Base-by-base conservation (phyloP, 192 early-diverging fungal species). In the Anaeromyces robustus region DNA sequence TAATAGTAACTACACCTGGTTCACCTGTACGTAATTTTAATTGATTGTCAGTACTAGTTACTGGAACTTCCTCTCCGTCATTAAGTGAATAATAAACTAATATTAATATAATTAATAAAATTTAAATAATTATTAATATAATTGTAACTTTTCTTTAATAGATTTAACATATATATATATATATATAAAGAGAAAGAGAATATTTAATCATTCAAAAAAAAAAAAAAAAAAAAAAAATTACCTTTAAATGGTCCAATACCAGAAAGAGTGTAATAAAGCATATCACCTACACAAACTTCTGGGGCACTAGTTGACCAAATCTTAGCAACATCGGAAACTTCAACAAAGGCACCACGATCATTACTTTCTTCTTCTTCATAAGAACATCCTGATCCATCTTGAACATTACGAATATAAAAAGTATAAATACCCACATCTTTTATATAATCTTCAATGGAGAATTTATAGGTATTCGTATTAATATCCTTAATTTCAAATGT, bases 181-280 rank as follows among this genome's bases (percentile, higher is more conserved):
- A n/a, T n/a, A n/a, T n/a, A n/a, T n/a, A n/a, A n/a, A n/a, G n/a
- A n/a, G n/a, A n/a, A n/a, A n/a, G n/a, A n/a, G n/a, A n/a, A n/a
- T n/a, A n/a, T n/a, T n/a, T n/a, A n/a, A n/a, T n/a, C 12, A 34
- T 34, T 34, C 12, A 34, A 34, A 34, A 34, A 34, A 34, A 34
- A 34, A 34, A 34, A 34, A 34, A 34, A 34, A 34, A 34, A 34
- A 83, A 86, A 88, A 26, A 37, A 41, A 80, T 94, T 81, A 14
- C 93, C 84, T 30, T 83, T 89, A 83, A 92, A 94, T 29, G 93
- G 88, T 78, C 88, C 85, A 4, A 91, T 89, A 1, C 92, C 93
- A 77, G 91, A 89, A 78, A 94, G 80, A 29, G 90, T 87, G 78
- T 91, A 93, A 18, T 89, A 82, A 29, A 94, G 81, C 30, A 93